Conservation (phyloP, 352 stramenopile species). For the Blastocystis hominis region DNA sequence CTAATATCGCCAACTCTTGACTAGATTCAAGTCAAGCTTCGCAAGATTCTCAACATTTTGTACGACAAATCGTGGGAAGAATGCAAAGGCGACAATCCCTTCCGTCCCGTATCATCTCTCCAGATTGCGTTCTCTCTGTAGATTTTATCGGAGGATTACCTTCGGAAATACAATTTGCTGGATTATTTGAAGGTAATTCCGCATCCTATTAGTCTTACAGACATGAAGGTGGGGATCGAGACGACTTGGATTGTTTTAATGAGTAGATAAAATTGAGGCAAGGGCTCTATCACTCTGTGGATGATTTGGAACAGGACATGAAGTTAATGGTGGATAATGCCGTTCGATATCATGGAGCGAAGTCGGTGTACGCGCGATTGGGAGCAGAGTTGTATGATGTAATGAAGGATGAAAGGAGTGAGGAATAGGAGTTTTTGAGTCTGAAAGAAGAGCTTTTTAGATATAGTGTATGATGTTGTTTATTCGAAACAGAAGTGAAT, state of each 20-base stretch:
- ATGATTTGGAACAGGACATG: slow-evolving; percentile 35
- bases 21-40: not conserved
- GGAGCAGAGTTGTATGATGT: slow-evolving; percentile 44
- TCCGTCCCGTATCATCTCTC: not conserved
- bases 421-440: not conserved
- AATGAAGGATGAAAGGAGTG: not conserved
- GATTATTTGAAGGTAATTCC: slow-evolving; percentile 12
- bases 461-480: not conserved
- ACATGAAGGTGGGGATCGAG: not conserved
- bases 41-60: not conserved
- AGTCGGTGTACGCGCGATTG: not conserved
- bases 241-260: not conserved
- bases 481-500: not conserved
- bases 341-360: not conserved
- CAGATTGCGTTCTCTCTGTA: not conserved
- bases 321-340: slow-evolving; percentile 31
- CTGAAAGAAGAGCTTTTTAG: not conserved
- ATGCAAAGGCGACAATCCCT: slow-evolving; percentile 18
- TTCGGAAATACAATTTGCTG: slow-evolving; percentile 8
- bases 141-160: not conserved
- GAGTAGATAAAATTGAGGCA: not conserved
- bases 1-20: not conserved
- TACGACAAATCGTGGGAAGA: slow-evolving; percentile 38
- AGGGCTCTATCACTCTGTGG: not conserved
- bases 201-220: slow-evolving; percentile 44